Evolutionary conservation across 2,329 filamentous ascomycete species (phyloP).

Genomic region (Graphilbum sp.): DNA sequence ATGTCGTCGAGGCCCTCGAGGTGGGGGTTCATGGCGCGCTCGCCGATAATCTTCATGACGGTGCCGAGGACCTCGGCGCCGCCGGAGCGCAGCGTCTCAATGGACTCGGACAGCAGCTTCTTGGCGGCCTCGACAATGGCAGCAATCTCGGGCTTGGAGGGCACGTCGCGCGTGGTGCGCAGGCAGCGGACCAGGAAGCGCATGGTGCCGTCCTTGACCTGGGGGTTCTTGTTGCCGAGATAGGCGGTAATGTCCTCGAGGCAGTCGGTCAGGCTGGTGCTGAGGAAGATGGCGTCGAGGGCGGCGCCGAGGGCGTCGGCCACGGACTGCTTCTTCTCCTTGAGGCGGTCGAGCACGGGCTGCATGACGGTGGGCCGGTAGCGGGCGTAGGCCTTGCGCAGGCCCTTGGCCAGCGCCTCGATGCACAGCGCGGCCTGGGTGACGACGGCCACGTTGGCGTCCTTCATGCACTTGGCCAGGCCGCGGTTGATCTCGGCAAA

Average conservation of each 20-base stretch:
- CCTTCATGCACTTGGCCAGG: constrained; percentile 95
- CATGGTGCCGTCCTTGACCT: constrained; percentile 90
- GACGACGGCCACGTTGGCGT: constrained; percentile 91
- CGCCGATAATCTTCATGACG: constrained; percentile 96
- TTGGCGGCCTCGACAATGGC: constrained; percentile 77
- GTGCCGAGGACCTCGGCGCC: constrained; percentile 88
- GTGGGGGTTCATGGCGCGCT: constrained; percentile 85
- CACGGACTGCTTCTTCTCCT: constrained; percentile 89
- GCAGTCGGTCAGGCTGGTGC: constrained; percentile 64
- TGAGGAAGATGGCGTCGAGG: constrained; percentile 51
- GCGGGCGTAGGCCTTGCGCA: constrained; percentile 63
- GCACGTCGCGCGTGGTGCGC: constrained; percentile 67
- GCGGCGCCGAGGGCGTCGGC: constrained; percentile 77
- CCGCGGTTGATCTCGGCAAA: constrained; percentile 72
- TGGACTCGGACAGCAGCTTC: constrained; percentile 80
- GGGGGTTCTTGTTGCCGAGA: constrained; percentile 86
- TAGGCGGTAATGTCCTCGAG: constrained; percentile 81
- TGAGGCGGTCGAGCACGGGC: constrained; percentile 86
- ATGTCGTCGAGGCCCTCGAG: constrained; percentile 91
- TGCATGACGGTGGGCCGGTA: constrained; percentile 68
- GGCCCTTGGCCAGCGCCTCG: constrained; percentile 71
- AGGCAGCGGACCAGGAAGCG: constrained; percentile 85
- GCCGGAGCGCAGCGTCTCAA: constrained; percentile 68
- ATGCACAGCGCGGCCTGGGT: constrained; percentile 87
- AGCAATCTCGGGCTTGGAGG: constrained; percentile 67